Evolutionary conservation across 805 yeast genomes (phyloP), one percentile per base, ranked within the genome.

Genomic region (Priceomyces melissophilus): DNA sequence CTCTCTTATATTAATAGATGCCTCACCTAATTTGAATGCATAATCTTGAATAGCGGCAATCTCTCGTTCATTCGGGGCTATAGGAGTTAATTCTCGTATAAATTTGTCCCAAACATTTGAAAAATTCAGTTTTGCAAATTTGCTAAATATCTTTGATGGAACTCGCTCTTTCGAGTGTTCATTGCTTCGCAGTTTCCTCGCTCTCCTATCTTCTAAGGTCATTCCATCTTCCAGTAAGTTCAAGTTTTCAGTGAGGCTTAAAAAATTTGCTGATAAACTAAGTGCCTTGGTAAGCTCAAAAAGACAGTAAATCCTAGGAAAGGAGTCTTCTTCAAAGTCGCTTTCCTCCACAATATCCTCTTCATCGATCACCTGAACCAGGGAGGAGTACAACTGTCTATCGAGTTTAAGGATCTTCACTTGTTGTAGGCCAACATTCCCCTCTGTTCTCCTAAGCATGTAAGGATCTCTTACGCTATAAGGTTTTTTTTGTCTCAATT

Each of bases 391-490:
- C 26, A 48, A 42, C 3, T 32, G 13, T 14, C 14, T 23, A 30
- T 43, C 35, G 10, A 48, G 29, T 12, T 43, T 40, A 13, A 16
- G 16, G n/a, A 53, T 34, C 25, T 30, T 34, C 6, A 57, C 30
- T 33, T 57, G 55, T 32, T 46, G 49, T 11, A 53, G 25, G 8
- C 37, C 39, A 8, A 36, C 32, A 5, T 28, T 29, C 2, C 32
- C 32, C 11, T 38, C 37, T 14, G 39, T 38, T 25, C 47, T 45
- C 25, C 46, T 34, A 12, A 59, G 38, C 33, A 38, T 55, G 43
- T 60, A 63, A 2, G 71, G 71, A 43, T 65, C 67, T 30, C 50
- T 40, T 14, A 63, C 46, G 41, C 61, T 55, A 46, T 46, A 54
- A 0, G 72, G 69, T 3, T 37, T 45, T 2, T 49, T 58, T 23